Percentiles rank a stretch among this genome's conserved stretches.
phyloP scores from a whole-genome alignment of 2,329 filamentous ascomycete genomes.

The Colletotrichum sansevieriae region DNA sequence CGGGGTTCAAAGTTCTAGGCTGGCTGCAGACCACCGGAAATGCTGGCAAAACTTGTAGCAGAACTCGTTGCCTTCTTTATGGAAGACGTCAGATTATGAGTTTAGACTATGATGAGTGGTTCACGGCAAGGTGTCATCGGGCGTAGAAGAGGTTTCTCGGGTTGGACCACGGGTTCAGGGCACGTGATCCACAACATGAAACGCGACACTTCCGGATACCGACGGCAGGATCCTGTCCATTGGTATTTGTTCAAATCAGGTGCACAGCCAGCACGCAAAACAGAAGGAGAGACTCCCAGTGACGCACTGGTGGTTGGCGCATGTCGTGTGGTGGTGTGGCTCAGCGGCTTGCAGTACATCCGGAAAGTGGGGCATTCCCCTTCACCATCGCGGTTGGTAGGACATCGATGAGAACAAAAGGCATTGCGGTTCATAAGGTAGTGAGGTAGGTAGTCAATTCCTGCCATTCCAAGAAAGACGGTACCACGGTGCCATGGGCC shows the following conservation, averaged over 20 bases:
- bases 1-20: too few species aligned
- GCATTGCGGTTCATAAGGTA: conserved; percentile 8
- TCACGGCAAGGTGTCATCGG: background rate
- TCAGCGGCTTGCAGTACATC: conserved; percentile 24
- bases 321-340: conserved; percentile 38
- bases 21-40: too few species aligned
- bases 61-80: background rate
- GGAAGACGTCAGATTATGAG: conserved; percentile 11
- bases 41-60: too few species aligned
- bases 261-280: conserved; percentile 1
- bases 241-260: background rate
- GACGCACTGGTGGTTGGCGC: conserved; percentile 34
- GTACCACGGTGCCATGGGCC: background rate
- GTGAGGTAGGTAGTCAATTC: background rate
- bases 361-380: conserved; percentile 32
- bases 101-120: background rate
- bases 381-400: conserved; percentile 24
- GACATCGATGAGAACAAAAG: conserved; percentile 1
- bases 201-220: conserved; percentile 33
- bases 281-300: conserved; percentile 19
- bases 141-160: background rate
- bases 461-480: too few species aligned
- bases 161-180: background rate
- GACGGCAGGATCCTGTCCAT: conserved; percentile 18
- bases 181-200: conserved; percentile 39